phyloP scores from a whole-genome alignment of 1,284 basidiomycete genomes.

The Ceratobasidium theobromae region DNA sequence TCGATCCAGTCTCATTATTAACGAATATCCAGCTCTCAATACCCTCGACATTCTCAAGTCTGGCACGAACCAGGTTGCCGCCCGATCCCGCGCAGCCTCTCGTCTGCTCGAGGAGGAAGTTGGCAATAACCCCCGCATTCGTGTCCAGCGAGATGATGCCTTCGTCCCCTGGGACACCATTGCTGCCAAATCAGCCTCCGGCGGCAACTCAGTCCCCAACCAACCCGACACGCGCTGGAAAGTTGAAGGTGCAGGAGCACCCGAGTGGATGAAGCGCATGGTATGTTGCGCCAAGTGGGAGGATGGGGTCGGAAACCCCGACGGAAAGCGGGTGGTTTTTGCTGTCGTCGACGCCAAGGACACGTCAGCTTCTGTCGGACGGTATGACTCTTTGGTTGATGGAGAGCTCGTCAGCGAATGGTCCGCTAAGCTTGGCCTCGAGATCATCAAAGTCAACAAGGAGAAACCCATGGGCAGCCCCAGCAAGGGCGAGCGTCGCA shows the following conservation, averaged over 20 bases:
- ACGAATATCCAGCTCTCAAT: slow-evolving; percentile 64
- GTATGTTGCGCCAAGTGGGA: slow-evolving; percentile 79
- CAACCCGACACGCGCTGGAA: slow-evolving; percentile 27
- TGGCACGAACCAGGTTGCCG: slow-evolving; percentile 72
- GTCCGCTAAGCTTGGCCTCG: slow-evolving; percentile 63
- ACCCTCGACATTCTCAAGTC: slow-evolving; percentile 95
- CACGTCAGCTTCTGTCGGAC: slow-evolving; percentile 33
- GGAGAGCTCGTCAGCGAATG: slow-evolving; percentile 64
- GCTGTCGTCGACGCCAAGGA: slow-evolving; percentile 54
- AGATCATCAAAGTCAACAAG: slow-evolving; percentile 57
- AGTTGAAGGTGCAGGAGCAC: slow-evolving; percentile 47
- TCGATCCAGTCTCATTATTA: not conserved
- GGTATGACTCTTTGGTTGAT: slow-evolving; percentile 59
- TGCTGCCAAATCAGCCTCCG: slow-evolving; percentile 21
- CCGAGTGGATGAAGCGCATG: slow-evolving; percentile 78
- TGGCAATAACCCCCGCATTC: slow-evolving; percentile 72
- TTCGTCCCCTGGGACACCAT: slow-evolving; percentile 74
- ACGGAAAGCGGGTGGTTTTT: slow-evolving; percentile 50
- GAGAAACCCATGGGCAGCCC: slow-evolving; percentile 22
- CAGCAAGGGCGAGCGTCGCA: slow-evolving; percentile 35
- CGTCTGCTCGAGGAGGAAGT: slow-evolving; percentile 81
- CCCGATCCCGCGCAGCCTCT: slow-evolving; percentile 78
- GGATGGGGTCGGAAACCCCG: slow-evolving; percentile 43
- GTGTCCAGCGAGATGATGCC: slow-evolving; percentile 74
- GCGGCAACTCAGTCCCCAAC: slow-evolving; percentile 23